Base-by-base conservation (phyloP, 2,329 filamentous ascomycete genomes). In the Neofusicoccum sp. region DNA sequence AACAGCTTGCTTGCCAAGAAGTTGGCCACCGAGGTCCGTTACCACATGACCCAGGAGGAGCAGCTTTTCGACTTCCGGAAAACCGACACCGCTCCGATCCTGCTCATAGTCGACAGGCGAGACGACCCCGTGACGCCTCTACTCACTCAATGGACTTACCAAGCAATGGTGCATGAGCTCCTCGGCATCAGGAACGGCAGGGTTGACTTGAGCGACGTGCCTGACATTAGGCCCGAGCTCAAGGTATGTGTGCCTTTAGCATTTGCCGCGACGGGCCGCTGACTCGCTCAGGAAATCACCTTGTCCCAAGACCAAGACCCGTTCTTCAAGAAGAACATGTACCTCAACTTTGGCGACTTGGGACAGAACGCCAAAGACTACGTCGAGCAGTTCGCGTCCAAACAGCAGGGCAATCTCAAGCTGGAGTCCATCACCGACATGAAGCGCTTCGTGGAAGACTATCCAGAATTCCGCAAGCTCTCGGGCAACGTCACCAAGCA, bases 241-340 rank as follows among this genome's bases (percentile, higher is more conserved):
- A 93, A 89, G 70, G 73, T 75, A 63, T 8, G 61, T 24, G 6
- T n/a, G 9, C 26, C n/a, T n/a, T n/a, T n/a, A n/a, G n/a, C n/a
- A n/a, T n/a, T n/a, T n/a, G 28, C 9, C 11, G 5, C 6, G 6
- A 26, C 9, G 12, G 12, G 3, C 8, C 7, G 20, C 20, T 56
- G 24, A 43, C 30, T 20, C 7, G 6, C 6, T 38, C 12, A 80
- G 74, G 95, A 99, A 76, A 95, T 99, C 61, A 93, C 98, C 2
- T 79, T 99, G 36, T 96, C 93, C 1, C 93, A 95, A 75, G 95
- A 99, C 65, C 95, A 99, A 75, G 95, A 99, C 70, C 93, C 95
- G 0, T 99, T 99, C 78, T 99, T 99, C 80, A 97, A 89, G 76
- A 97, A 97, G 79, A 98, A 98, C 75, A 98, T 98, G 93, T 98